Conservation (phyloP, 106 monocot species). For the Dendrobium huoshanense region DNA sequence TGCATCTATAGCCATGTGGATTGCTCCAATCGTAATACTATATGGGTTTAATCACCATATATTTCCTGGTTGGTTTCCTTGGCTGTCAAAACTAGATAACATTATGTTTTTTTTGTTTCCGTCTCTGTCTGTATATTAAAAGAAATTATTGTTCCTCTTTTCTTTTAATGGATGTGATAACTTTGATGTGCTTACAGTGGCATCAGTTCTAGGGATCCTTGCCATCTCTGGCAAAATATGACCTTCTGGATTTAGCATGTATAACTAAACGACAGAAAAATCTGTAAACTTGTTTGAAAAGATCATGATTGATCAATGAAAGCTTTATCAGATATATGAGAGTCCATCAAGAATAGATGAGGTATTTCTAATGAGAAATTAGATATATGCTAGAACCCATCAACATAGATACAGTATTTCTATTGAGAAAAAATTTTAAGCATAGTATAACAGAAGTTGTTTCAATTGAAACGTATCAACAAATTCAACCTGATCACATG, state of each 20-base stretch:
- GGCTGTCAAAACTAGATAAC: background rate
- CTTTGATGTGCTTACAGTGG: background rate
- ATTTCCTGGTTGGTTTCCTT: slow-evolving; percentile 34
- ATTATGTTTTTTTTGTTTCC: background rate
- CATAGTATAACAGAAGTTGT: too few relatives aligned
- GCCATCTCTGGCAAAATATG: background rate
- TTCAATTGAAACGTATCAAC: too few relatives aligned
- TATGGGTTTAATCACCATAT: slow-evolving; percentile 39
- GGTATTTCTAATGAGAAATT: too few relatives aligned
- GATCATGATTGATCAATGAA: too few relatives aligned
- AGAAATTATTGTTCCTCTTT: background rate
- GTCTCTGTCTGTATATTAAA: background rate
- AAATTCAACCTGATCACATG: too few relatives aligned
- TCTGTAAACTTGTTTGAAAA: too few relatives aligned
- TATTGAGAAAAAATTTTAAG: too few relatives aligned
- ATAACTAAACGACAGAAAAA: background rate
- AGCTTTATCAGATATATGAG: too few relatives aligned
- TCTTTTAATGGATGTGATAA: background rate
- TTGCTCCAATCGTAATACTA: slow-evolving; percentile 29
- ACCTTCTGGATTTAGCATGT: background rate
- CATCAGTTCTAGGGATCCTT: too few relatives aligned
- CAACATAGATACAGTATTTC: too few relatives aligned
- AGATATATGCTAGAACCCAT: too few relatives aligned
- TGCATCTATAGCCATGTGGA: slow-evolving; percentile 48
- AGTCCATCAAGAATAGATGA: too few relatives aligned